Evolutionary conservation across 2,329 filamentous ascomycete species (phyloP), one percentile per base, ranked within the genome.

Genomic region (Aspergillus pseudoviridinutans): DNA sequence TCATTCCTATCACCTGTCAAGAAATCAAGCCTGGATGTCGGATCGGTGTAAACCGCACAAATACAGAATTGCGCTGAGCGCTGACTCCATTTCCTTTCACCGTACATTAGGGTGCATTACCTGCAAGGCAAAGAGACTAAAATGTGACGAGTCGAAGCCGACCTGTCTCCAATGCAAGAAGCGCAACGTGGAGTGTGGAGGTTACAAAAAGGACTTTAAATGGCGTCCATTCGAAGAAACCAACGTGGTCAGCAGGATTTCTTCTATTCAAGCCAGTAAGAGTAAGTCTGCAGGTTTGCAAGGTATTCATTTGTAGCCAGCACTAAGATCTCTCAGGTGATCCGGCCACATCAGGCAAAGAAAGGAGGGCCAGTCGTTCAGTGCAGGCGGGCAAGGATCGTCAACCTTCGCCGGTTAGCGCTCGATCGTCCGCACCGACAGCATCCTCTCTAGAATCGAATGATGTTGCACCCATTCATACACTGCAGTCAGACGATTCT

Each of bases 181-280:
- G 64, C 80, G 87, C 54, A 85, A 82, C 61, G 86, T 90, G 24
- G 70, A 77, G 3, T 90, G 87, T 68, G 87, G 87, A 58, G 87
- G 87, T 38, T 90, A 90, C 74, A 88, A 85, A 71, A 90, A 88
- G 70, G 85, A 88, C 70, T 90, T 89, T 76, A 89, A 90, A 78
- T 90, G 87, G 87, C 79, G 86, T 53, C 82, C 86, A 0, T 89
- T 89, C 64, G 86, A 87, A 66, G 86, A 89, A 62, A 80, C 83
- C 50, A 85, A 76, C 55, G 79, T 86, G 61, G 74, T 68, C 10
- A 65, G 68, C 32, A 77, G 72, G 42, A 60, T 60, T 9, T 53
- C 70, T 25, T 60, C 64, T 28, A 56, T 64, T 14, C 82, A 79
- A 64, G 60, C 74, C 44, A 82, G 78, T 68, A 82, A 80, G 74